Conservation (phyloP, 176 grass and related monocot genomes). For the Neostapfia colusana region DNA sequence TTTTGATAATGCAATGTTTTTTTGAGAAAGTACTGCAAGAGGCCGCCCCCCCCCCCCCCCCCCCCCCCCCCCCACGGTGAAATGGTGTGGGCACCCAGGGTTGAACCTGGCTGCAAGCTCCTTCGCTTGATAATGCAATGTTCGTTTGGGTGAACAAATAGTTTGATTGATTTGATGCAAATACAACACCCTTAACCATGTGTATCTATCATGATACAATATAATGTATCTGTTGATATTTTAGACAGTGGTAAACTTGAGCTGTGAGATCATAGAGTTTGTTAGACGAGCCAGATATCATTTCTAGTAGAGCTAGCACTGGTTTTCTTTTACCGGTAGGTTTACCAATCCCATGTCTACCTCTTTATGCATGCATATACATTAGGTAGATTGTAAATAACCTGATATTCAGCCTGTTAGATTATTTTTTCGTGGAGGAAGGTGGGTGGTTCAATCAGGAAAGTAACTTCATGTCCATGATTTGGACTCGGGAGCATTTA, state of each 20-base stretch:
- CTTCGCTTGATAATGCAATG: background rate
- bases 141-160: background rate
- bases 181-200: background rate
- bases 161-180: conserved; percentile 24
- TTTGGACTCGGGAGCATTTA: conserved; percentile 10
- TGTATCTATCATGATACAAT: conserved; percentile 10
- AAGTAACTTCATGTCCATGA: background rate
- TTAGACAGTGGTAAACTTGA: background rate
- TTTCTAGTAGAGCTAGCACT: conserved; percentile 3
- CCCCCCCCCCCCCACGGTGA: too few species aligned
- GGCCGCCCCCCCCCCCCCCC: too few species aligned
- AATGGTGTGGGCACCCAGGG: too few species aligned
- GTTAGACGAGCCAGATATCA: background rate
- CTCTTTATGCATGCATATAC: background rate
- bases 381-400: conserved; percentile 11
- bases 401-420: background rate
- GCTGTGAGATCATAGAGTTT: background rate
- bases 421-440: background rate
- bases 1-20: conserved; percentile 14
- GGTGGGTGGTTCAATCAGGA: conserved; percentile 2
- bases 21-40: background rate
- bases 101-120: too few species aligned
- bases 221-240: conserved; percentile 16
- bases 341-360: background rate
- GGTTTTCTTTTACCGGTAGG: background rate